Base-by-base conservation (phyloP, 352 stramenopile genomes). In the Globisporangium echinulatum region DNA sequence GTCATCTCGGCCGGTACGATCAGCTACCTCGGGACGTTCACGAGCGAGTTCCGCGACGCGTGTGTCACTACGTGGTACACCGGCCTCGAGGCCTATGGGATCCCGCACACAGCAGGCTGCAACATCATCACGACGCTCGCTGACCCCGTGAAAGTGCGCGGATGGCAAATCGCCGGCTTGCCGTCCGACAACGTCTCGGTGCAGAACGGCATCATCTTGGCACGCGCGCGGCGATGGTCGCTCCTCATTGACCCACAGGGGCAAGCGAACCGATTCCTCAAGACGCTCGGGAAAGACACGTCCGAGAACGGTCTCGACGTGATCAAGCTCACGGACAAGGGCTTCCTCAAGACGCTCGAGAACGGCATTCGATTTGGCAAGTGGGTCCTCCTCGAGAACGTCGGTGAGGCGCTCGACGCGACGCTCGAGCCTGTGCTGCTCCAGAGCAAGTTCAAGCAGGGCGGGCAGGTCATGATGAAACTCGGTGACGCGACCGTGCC, bases 161-260 rank as follows among this genome's bases (percentile, higher is more conserved):
- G 76, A 5, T 98, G 92, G 92, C 85, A 96, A 39, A 96, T 98
- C 54, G 86, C 85, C n/a, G 92, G 91, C 0, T 68, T 98, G 4
- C 92, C 92, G 9, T 87, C 85, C 5, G 92, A 98, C 62, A 93
- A 85, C 36, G 64, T 97, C 48, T 97, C 88, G 0, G 83, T 97
- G 4, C 90, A 98, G 57, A 98, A 98, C 62, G 92, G 90, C 4
- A 93, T 98, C 46, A 96, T 98, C 64, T 97, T 98, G 75, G 83
- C 85, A 2, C 76, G 86, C 19, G 90, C 87, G 56, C 74, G 92
- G 6, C 82, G 92, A 4, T 98, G 94, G 85, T 85, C 92, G 13
- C 71, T 98, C 7, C 62, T 97, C 0, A 97, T 97, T 56, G 91
- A 97, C 40, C 92, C 91, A 0, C 91, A 98, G 62, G 92, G 92